Evolutionary conservation across 768 basidiomycete genomes (phyloP).

Genomic region (Paxillus involutus): DNA sequence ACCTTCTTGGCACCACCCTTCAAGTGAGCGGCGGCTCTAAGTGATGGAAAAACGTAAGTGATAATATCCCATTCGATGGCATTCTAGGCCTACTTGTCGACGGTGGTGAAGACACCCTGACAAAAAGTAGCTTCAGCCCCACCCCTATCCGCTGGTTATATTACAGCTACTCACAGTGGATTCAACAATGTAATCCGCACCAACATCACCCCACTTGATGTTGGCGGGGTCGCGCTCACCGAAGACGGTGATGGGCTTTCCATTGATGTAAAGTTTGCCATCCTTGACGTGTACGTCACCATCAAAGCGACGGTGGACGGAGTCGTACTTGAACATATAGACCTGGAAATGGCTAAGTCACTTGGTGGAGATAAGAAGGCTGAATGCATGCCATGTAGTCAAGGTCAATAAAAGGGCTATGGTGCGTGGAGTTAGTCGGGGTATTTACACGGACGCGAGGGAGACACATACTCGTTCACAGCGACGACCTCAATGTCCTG

Average conservation of each 20-base stretch:
- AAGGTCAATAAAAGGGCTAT: slow-evolving; percentile 94
- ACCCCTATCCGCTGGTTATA: neutral
- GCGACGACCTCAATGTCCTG: slow-evolving; percentile 84
- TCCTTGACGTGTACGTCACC: slow-evolving; percentile 80
- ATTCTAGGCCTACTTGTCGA: slow-evolving; percentile 63
- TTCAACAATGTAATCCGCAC: slow-evolving; percentile 94
- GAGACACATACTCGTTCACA: slow-evolving; percentile 79
- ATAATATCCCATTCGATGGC: neutral
- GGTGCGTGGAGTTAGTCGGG: slow-evolving; percentile 4
- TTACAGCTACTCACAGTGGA: slow-evolving; percentile 65
- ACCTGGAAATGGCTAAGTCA: slow-evolving; percentile 46
- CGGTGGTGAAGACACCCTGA: slow-evolving; percentile 96
- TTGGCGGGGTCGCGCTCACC: slow-evolving; percentile 83
- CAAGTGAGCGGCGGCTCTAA: slow-evolving; percentile 84
- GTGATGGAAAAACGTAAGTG: neutral
- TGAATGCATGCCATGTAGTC: slow-evolving; percentile 80
- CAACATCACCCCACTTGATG: slow-evolving; percentile 80
- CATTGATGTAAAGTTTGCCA: slow-evolving; percentile 86
- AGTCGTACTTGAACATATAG: slow-evolving; percentile 99
- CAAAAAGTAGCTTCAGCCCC: slow-evolving; percentile 2
- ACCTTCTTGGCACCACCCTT: slow-evolving; percentile 99
- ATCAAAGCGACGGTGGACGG: slow-evolving; percentile 91
- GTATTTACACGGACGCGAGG: neutral
- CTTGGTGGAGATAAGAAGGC: neutral
- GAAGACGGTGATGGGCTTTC: slow-evolving; percentile 74